Base-by-base conservation (phyloP, 371 early-diverging fungal species). In the Capillidium heterosporum region DNA sequence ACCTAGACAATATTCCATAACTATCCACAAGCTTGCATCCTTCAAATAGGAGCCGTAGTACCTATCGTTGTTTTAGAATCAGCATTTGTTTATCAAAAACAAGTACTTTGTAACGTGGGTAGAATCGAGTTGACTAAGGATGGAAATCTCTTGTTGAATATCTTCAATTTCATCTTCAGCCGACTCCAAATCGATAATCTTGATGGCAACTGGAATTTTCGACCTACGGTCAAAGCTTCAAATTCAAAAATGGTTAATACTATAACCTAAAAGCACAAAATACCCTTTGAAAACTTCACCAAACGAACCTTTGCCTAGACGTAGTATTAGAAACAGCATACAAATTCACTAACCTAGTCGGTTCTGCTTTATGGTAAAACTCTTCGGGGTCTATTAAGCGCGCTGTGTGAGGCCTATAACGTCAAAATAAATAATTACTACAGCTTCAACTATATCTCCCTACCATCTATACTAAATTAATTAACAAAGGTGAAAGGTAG, bases 141-240 rank as follows among this genome's bases (percentile, higher is more conserved):
- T 92, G 50, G 78, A 80, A 65, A 95, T 97, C 64, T 97, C 98
- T 65, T 89, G 88, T 63, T 91, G 92, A 63, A 97, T 94, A 70
- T 95, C 98, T 59, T 94, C 95, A 60, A 95, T 93, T 62, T 97
- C 95, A 62, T 95, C 95, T 65, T 95, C 96, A 27, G 92, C 89
- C 60, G 82, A 79, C 65, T 91, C 92, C 27, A 93, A 71, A 62
- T 91, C 90, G 63, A 91, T 90, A 41, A 89, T 80, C 65, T 93
- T 93, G 64, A 93, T 90, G 11, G 94, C 94, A 19, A 93, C 90
- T 4, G 81, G 82, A 57, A 67, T 76, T 58, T 82, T 80, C 19
- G 82, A 80, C 52, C 75, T 72, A 59, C 75, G 78, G 59, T 90
- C 87, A 32, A 81, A 73, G 3, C 86, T 87, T n/a, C n/a, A n/a